Base-by-base conservation (phyloP, 192 early-diverging fungal genomes). In the Gigaspora rosea region DNA sequence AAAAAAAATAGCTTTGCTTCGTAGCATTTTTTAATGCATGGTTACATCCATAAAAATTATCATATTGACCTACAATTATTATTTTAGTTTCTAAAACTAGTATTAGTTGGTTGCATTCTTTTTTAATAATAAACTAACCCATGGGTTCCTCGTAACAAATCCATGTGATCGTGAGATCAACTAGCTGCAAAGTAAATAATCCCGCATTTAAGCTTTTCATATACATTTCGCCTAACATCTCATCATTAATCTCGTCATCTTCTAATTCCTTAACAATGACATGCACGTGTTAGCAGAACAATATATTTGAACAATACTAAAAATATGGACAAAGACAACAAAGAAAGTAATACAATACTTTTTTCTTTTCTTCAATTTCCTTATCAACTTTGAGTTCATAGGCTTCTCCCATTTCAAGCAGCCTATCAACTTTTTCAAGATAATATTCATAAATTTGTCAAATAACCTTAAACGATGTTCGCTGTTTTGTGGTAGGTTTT, bases 401-500 rank as follows among this genome's bases (percentile, higher is more conserved):
- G 59, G 87, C 85, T 54, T 86, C 81, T 59, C 90, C 88, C 59
- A 97, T 80, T 84, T 95, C 92, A 49, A 95, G 77, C 13, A 97
- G 84, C 41, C 94, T 87, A 61, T 95, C 94, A n/a, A 95, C 80
- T 61, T 96, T 94, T 75, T 94, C 86, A 76, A 87, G 93, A 78
- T 92, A 89, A 57, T 89, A 83, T 78, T 95, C 91, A 16, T 82
- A 80, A 99, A 97, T 84, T 99, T 98, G 51, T 85, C 82, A 20
- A 96, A 65, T 22, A 99, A 79, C 18, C 95, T 88, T 76, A 89
- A 84, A 16, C 91, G 89, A 52, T 88, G 81, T 18, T 89, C 88
- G 8, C 90, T 85, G 46, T 85, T 83, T 12, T 82, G 58, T 13
- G 86, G 82, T 3, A 95, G 81, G 48, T 91, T 87, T 47, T 87